A percentile compares a stretch with the other conserved stretches of the same genome.
Conservation (phyloP, 169 alveolate species). For the Amoebophrya sp. region DNA sequence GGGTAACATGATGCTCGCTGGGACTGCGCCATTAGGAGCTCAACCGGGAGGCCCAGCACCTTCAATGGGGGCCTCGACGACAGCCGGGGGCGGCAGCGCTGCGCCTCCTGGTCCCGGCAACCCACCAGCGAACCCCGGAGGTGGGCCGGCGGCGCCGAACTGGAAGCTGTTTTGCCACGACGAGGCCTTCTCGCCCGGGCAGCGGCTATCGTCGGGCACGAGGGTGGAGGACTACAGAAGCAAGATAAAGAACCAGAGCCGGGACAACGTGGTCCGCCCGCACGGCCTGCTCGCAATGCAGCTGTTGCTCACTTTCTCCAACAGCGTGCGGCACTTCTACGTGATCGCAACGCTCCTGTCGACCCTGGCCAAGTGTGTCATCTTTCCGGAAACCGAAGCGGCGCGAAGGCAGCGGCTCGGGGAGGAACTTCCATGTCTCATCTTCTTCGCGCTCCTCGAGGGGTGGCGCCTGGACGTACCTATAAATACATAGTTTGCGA, state of each 20-base stretch:
- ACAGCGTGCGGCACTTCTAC: not conserved
- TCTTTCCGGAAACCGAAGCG: not conserved
- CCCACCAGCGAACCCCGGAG: not conserved
- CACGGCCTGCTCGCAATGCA: not conserved
- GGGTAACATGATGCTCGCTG: too few species aligned
- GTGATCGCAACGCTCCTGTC: not conserved
- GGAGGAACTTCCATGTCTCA: not conserved
- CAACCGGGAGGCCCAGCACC: too few species aligned
- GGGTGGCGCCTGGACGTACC: too few species aligned
- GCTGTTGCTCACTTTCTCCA: not conserved
- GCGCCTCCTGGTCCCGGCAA: not conserved
- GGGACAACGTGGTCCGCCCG: too few species aligned
- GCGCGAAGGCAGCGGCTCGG: not conserved
- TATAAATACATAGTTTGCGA: too few species aligned
- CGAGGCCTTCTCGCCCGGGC: not conserved
- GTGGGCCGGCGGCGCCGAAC: not conserved
- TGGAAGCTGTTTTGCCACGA: not conserved
- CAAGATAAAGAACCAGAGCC: too few species aligned
- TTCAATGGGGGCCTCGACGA: too few species aligned
- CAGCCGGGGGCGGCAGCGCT: too few species aligned
- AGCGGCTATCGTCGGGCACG: too few species aligned
- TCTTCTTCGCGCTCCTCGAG: too few species aligned
- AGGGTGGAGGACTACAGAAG: too few species aligned
- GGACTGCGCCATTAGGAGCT: too few species aligned
- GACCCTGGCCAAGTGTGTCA: not conserved